Conservation (phyloP, 148 eudicot species). For the Vaccinium corymbosum region DNA sequence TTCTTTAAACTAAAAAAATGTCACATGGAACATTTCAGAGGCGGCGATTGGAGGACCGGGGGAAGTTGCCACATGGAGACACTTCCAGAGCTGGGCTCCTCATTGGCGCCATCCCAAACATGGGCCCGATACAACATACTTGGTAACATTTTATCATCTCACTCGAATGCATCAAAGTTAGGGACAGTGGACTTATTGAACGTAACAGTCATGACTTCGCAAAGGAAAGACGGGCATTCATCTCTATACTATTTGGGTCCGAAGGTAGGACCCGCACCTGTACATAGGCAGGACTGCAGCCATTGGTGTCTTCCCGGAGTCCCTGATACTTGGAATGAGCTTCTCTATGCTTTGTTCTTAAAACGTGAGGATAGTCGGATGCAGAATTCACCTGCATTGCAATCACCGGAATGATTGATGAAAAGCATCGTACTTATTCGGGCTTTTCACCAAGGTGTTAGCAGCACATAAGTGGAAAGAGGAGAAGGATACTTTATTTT, state of each 20-base stretch:
- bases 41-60: constrained; percentile 83
- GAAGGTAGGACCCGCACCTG: constrained; percentile 46
- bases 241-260: constrained; percentile 79
- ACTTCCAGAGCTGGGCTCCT: constrained; percentile 64
- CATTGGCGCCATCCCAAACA: constrained; percentile 50
- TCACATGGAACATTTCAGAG: constrained; percentile 40
- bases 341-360: constrained; percentile 66
- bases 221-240: constrained; percentile 83
- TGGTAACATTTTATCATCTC: constrained; percentile 33
- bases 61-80: constrained; percentile 84
- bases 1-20: not conserved
- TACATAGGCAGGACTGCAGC: constrained; percentile 84
- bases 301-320: constrained; percentile 98
- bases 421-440: not conserved
- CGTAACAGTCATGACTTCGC: constrained; percentile 63
- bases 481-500: not conserved
- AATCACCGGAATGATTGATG: not conserved
- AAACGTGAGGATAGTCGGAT: constrained; percentile 27
- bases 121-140: constrained; percentile 54
- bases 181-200: constrained; percentile 44
- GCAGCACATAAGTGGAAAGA: not conserved
- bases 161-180: constrained; percentile 17
- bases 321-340: constrained; percentile 91
- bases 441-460: not conserved
- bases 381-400: constrained; percentile 22